phyloP scores from a whole-genome alignment of 2,329 filamentous ascomycete genomes.

The Fusarium sp. region DNA sequence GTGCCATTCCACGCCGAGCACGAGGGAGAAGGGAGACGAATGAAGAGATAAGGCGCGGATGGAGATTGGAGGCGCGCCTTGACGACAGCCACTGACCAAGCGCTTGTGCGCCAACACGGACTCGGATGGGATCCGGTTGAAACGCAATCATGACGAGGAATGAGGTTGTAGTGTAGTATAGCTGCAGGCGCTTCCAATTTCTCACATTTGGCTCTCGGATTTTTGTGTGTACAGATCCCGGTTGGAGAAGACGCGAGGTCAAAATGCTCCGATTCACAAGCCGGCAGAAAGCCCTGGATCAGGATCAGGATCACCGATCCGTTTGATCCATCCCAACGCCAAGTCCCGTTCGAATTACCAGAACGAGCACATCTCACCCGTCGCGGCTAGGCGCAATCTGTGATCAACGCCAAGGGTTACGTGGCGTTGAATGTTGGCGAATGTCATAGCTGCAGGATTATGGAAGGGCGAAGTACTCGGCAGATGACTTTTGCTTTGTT shows the following conservation, averaged over 20 bases:
- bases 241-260: conserved; percentile 1
- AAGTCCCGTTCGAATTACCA: conserved; percentile 13
- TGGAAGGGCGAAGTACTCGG: neutral
- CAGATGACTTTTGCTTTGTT: conserved; percentile 21
- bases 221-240: neutral
- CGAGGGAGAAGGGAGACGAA: conserved; percentile 1
- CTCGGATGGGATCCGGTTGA: conserved; percentile 21
- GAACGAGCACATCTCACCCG: conserved; percentile 6
- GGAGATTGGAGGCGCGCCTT: conserved; percentile 21
- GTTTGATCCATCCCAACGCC: neutral
- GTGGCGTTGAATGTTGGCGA: conserved; percentile 23
- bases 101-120: conserved; percentile 23
- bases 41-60: conserved; percentile 31
- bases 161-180: conserved; percentile 1
- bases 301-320: conserved; percentile 17
- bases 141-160: conserved; percentile 34
- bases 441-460: conserved; percentile 11
- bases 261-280: conserved; percentile 24
- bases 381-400: conserved; percentile 14
- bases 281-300: conserved; percentile 17
- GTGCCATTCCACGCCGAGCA: conserved; percentile 4
- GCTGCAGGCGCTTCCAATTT: neutral
- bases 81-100: conserved; percentile 14
- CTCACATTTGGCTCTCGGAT: neutral
- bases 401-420: conserved; percentile 27